Percentiles rank a stretch among this genome's conserved stretches.
These are phyloP conservation scores for Colletotrichum falcatum DNA, from an alignment of 2,329 filamentous ascomycete species.

Conservation along the genomic window DNA sequence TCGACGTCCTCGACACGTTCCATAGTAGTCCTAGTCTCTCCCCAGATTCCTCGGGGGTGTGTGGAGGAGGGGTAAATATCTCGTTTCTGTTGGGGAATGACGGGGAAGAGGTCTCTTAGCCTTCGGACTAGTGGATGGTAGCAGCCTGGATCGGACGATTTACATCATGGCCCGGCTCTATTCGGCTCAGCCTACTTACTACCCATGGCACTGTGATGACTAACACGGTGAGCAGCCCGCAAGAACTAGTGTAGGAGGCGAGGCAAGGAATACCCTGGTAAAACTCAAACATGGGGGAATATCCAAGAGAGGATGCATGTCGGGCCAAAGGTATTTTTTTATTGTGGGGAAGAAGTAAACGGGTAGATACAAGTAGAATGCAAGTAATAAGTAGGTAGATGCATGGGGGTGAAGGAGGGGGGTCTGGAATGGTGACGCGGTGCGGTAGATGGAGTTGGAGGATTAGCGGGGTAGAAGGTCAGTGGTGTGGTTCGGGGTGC, in stretches of 20 bases:
- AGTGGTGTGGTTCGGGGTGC: too few relatives aligned
- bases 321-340: neutral
- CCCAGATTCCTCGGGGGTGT: slow-evolving; percentile 16
- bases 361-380: too few relatives aligned
- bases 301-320: slow-evolving; percentile 10
- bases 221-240: neutral
- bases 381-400: too few relatives aligned
- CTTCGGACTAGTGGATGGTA: neutral
- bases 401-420: neutral
- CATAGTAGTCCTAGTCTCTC: neutral
- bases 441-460: neutral
- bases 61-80: slow-evolving; percentile 2
- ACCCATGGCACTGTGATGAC: neutral
- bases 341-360: neutral
- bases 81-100: slow-evolving; percentile 35
- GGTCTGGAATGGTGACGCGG: slow-evolving; percentile 5
- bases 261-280: neutral
- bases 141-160: slow-evolving; percentile 20
- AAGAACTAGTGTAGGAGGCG: neutral
- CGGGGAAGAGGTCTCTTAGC: neutral
- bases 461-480: too few relatives aligned
- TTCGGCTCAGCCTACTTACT: neutral
- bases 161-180: neutral
- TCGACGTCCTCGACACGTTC: slow-evolving; percentile 6
- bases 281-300: slow-evolving; percentile 2